These are phyloP conservation scores for Xanthoceras sorbifolium DNA, from an alignment of 345 rosid genomes.

Conservation along the genomic window DNA sequence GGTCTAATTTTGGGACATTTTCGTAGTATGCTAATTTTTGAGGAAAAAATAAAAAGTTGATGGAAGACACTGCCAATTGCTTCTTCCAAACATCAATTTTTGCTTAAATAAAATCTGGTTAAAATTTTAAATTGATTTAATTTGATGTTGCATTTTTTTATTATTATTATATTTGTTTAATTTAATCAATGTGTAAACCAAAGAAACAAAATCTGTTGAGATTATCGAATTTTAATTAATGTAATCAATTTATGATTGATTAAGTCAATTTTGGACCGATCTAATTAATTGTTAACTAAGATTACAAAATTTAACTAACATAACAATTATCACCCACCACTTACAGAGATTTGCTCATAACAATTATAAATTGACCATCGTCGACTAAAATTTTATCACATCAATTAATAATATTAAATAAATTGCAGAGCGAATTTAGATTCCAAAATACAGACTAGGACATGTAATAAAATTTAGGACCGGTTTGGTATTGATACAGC, in stretches of 20 bases:
- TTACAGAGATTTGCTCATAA: background rate
- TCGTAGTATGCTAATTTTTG: background rate
- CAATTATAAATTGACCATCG: too few relatives aligned
- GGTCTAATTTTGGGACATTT: conserved; percentile 8
- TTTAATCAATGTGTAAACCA: too few relatives aligned
- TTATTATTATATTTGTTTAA: background rate
- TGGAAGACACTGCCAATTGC: background rate
- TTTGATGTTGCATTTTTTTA: background rate
- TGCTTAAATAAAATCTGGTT: background rate
- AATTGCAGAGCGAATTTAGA: too few relatives aligned
- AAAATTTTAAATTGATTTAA: background rate
- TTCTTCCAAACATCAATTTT: background rate
- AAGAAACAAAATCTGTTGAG: background rate
- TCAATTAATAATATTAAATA: too few relatives aligned
- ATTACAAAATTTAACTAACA: background rate
- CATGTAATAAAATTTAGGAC: too few relatives aligned
- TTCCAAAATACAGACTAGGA: too few relatives aligned
- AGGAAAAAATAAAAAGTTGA: background rate
- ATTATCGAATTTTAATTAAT: too few relatives aligned
- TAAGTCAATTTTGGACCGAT: background rate
- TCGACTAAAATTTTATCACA: too few relatives aligned
- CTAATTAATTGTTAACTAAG: background rate
- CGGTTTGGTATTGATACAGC: too few relatives aligned
- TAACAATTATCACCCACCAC: too few relatives aligned
- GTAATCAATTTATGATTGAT: background rate